Base-by-base conservation (phyloP, 306 rosid species). In the Prunus mongolica region DNA sequence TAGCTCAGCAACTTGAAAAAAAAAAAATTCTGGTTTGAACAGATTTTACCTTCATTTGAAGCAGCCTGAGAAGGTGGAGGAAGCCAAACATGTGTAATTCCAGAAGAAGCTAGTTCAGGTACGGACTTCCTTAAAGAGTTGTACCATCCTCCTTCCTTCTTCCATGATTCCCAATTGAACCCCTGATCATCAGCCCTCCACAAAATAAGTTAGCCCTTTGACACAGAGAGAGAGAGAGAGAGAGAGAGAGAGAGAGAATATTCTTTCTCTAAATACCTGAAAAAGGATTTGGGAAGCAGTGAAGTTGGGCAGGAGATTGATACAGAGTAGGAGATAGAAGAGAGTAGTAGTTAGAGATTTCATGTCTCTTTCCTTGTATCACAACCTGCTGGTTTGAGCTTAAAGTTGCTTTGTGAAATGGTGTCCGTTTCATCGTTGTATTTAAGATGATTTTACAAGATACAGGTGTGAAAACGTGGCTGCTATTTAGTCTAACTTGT, bases 121-220 rank as follows among this genome's bases (percentile, higher is more conserved):
- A 88, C 76, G 2, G 73, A 9, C 80, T 80, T 77, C 79, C 85
- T 84, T 30, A 92, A 76, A 1, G 78, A 75, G 80, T 88, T 92
- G 81, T 92, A 92, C 93, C 96, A 90, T 50, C 90, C 91, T 14
- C 89, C 88, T 28, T 28, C 56, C 81, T 79, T 87, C 60, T 46
- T 67, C 69, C 91, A 82, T 75, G 96, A 92, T 76, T 81, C 96
- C 97, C 97, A 92, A 51, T 92, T 92, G 89, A 92, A 92, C 2
- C 96, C 93, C 96, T 92, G 65, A 72, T 8, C 38, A 72, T 6
- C 50, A 71, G 13, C 30, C 8, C 45, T 16, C 46, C 49, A 3
- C 7, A 18, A 71, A 30, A 10, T n/a, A 0, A 20, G 4, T 65
- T 65, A 41, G 8, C 2, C 5, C 61, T n/a, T 18, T 12, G 24